Conservation (phyloP, 2,329 filamentous ascomycete genomes). For the Thelonectria rubi region DNA sequence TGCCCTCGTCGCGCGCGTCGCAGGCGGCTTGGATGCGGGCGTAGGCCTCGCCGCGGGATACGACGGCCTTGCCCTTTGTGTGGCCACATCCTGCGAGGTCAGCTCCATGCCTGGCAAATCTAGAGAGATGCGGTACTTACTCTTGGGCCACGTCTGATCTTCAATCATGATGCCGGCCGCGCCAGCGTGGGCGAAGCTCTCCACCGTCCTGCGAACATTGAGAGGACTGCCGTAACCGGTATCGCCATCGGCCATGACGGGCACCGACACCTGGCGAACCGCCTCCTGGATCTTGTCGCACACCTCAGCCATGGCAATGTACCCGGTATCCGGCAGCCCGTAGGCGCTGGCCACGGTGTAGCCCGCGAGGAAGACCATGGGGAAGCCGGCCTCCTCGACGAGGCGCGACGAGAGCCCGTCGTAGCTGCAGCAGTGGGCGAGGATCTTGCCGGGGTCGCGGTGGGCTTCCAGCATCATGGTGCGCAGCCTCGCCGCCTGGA, state of each 20-base stretch:
- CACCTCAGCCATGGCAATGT: conserved; percentile 59
- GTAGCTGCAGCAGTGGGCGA: conserved; percentile 54
- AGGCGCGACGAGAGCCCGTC: conserved; percentile 55
- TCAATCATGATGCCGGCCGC: conserved; percentile 55
- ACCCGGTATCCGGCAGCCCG: conserved; percentile 58
- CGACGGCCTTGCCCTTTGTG: conserved; percentile 57
- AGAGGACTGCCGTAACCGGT: conserved; percentile 59
- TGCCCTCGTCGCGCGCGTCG: conserved; percentile 54
- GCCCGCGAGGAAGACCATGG: conserved; percentile 55
- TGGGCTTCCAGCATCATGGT: conserved; percentile 53
- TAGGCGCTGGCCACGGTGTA: conserved; percentile 52
- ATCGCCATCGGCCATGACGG: conserved; percentile 56
- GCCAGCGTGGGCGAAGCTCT: conserved; percentile 51
- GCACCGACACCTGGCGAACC: conserved; percentile 49
- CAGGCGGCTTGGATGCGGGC: conserved; percentile 56
- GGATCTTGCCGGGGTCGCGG: conserved; percentile 52
- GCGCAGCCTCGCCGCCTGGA: conserved; percentile 50
- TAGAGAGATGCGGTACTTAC: not conserved
- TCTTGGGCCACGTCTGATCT: conserved; percentile 59
- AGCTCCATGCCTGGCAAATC: not conserved
- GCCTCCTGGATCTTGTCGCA: conserved; percentile 56
- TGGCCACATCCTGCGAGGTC: conserved; percentile 44
- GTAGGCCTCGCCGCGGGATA: conserved; percentile 55
- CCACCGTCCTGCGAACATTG: conserved; percentile 56
- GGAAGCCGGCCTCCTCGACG: conserved; percentile 57